Evolutionary conservation across 2,329 filamentous ascomycete species (phyloP).

Genomic region (Calonectria fujianensis): DNA sequence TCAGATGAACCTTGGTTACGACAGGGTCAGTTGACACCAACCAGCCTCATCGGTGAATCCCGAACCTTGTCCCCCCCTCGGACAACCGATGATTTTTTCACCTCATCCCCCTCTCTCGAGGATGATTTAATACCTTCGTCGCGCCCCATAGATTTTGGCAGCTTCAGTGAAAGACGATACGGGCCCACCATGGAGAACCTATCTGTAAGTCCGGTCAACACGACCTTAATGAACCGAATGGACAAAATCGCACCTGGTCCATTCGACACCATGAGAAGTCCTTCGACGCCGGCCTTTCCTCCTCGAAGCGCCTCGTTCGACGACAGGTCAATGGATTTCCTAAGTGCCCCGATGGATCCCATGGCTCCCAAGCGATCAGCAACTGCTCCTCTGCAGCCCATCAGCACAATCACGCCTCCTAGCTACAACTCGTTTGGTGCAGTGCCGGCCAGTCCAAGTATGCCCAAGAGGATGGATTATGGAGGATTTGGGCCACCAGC

Average conservation of each 20-base stretch:
- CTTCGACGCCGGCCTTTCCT: slow-evolving; percentile 60
- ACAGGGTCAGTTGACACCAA: slow-evolving; percentile 77
- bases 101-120: slow-evolving; percentile 64
- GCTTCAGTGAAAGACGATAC: slow-evolving; percentile 62
- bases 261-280: slow-evolving; percentile 71
- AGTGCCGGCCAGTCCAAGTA: slow-evolving; percentile 63
- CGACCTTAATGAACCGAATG: slow-evolving; percentile 75
- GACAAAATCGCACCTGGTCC: slow-evolving; percentile 80
- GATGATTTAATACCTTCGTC: slow-evolving; percentile 64
- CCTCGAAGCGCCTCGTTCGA: slow-evolving; percentile 55
- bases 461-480: slow-evolving; percentile 72
- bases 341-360: slow-evolving; percentile 42
- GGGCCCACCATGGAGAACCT: slow-evolving; percentile 49
- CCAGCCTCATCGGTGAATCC: slow-evolving; percentile 76
- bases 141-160: slow-evolving; percentile 67
- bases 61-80: slow-evolving; percentile 76
- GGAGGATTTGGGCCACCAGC: slow-evolving; percentile 73
- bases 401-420: neutral
- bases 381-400: slow-evolving; percentile 32
- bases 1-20: slow-evolving; percentile 73
- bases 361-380: slow-evolving; percentile 39
- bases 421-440: slow-evolving; percentile 53
- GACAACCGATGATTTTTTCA: slow-evolving; percentile 68
- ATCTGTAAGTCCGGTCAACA: slow-evolving; percentile 51
- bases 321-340: slow-evolving; percentile 45